Evolutionary conservation across 1,284 basidiomycete genomes (phyloP).

Genomic region (Cryptococcus sp.): DNA sequence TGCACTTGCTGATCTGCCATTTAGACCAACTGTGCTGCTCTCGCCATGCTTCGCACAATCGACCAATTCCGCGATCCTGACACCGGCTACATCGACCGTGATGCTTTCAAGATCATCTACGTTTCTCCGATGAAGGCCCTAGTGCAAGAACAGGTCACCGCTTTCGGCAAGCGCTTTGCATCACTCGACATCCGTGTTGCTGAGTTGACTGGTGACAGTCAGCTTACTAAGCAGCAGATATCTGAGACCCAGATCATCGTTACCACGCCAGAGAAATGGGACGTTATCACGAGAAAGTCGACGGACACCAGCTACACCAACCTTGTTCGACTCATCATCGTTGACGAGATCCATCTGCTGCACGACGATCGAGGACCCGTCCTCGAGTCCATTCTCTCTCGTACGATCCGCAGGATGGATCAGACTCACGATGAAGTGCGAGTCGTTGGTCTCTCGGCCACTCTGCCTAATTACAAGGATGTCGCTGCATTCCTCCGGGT

Average conservation of each 20-base stretch:
- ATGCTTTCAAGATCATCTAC: slow-evolving; percentile 96
- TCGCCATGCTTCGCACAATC: slow-evolving; percentile 86
- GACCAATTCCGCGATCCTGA: slow-evolving; percentile 78
- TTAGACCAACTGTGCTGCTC: slow-evolving; percentile 97
- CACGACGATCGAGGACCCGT: slow-evolving; percentile 99
- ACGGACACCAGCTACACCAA: slow-evolving; percentile 98
- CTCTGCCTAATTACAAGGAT: slow-evolving; percentile 96
- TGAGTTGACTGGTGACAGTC: slow-evolving; percentile 94
- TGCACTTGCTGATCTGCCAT: slow-evolving; percentile 11
- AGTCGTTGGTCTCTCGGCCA: slow-evolving; percentile 93
- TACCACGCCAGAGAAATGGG: slow-evolving; percentile 99
- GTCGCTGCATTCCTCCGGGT: slow-evolving; percentile 98
- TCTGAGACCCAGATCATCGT: slow-evolving; percentile 98
- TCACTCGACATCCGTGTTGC: slow-evolving; percentile 85
- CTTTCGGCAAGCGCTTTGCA: slow-evolving; percentile 80
- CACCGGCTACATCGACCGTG: slow-evolving; percentile 82
- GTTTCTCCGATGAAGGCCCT: slow-evolving; percentile 99
- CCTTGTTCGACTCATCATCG: slow-evolving; percentile 92
- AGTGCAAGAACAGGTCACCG: slow-evolving; percentile 96
- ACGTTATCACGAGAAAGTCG: slow-evolving; percentile 97
- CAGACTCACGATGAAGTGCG: slow-evolving; percentile 91
- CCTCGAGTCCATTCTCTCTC: slow-evolving; percentile 85
- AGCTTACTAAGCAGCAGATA: slow-evolving; percentile 98
- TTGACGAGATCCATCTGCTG: slow-evolving; percentile 96
- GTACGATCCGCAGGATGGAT: slow-evolving; percentile 93